Percentiles rank a stretch among this genome's conserved stretches.
Evolutionary conservation across 2,329 filamentous ascomycete species (phyloP).

Genomic region (Rhynchosporium graminicola): DNA sequence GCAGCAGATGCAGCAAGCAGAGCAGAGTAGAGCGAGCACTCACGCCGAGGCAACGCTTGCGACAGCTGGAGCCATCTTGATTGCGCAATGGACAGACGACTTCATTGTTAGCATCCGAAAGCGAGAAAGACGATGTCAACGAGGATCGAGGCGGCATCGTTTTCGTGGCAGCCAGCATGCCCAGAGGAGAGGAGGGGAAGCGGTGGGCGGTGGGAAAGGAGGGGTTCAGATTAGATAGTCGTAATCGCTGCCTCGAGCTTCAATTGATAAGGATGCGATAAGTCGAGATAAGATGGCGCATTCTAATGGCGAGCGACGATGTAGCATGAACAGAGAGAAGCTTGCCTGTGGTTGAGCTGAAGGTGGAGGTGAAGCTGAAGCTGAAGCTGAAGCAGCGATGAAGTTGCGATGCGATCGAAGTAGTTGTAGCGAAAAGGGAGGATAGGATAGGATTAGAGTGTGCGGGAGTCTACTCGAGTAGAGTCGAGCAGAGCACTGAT

Average conservation of each 20-base stretch:
- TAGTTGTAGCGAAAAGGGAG: background rate
- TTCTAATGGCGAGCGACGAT: constrained; percentile 3
- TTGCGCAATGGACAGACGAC: constrained; percentile 95
- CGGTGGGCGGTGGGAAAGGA: too few relatives aligned
- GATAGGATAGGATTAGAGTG: background rate
- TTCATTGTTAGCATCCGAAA: constrained; percentile 90
- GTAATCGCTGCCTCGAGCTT: constrained; percentile 27
- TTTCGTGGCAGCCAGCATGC: constrained; percentile 58
- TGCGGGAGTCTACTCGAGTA: background rate
- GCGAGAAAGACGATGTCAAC: constrained; percentile 86
- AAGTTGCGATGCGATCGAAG: constrained; percentile 1
- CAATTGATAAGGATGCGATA: constrained; percentile 26
- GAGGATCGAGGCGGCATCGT: constrained; percentile 85
- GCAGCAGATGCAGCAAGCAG: constrained; percentile 27
- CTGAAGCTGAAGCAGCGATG: background rate
- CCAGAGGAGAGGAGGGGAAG: constrained; percentile 17
- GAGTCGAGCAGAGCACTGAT: background rate
- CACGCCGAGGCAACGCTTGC: constrained; percentile 97
- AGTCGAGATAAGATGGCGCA: constrained; percentile 15
- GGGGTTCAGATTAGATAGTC: constrained; percentile 29
- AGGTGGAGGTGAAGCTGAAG: background rate
- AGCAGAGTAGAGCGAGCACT: constrained; percentile 53
- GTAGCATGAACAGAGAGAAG: background rate
- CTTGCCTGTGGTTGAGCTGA: background rate
- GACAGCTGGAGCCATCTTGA: constrained; percentile 94